Percentiles rank a stretch among this genome's conserved stretches.
These are phyloP conservation scores for Geosmithia flava DNA, from an alignment of 2,329 filamentous ascomycete species.

Conservation along the genomic window DNA sequence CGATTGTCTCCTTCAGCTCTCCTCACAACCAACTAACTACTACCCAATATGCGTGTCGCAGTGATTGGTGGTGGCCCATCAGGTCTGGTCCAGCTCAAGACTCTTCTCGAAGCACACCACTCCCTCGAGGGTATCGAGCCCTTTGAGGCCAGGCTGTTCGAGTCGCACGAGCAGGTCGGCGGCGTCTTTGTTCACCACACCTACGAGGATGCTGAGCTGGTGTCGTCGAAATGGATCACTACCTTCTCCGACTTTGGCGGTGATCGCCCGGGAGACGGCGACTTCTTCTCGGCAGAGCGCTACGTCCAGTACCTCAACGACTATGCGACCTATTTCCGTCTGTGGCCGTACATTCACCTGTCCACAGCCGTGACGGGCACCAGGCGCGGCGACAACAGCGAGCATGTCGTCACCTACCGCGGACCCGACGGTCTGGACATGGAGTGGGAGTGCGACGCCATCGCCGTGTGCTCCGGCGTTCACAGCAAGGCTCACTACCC, in stretches of 20 bases:
- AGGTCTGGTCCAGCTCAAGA: conserved; percentile 25
- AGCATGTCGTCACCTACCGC: conserved; percentile 3
- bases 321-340: conserved; percentile 22
- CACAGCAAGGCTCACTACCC: conserved; percentile 24
- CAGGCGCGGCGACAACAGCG: neutral
- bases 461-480: conserved; percentile 28
- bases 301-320: conserved; percentile 26
- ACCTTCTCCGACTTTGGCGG: conserved; percentile 28
- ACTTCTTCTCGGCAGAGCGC: conserved; percentile 23
- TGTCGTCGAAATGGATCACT: conserved; percentile 30
- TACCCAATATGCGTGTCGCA: conserved; percentile 17
- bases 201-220: conserved; percentile 28
- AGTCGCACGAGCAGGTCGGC: conserved; percentile 26
- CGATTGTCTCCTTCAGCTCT: neutral
- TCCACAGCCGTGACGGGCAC: neutral
- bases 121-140: conserved; percentile 14
- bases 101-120: conserved; percentile 19
- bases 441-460: conserved; percentile 24
- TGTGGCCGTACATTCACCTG: conserved; percentile 22
- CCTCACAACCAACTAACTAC: neutral
- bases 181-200: conserved; percentile 27
- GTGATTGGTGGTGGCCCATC: conserved; percentile 26
- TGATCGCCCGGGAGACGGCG: conserved; percentile 19
- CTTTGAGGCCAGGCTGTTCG: conserved; percentile 28
- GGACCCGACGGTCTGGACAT: conserved; percentile 1